These are phyloP conservation scores for Noccaea caerulescens DNA, from an alignment of 345 rosid species.

Conservation along the genomic window DNA sequence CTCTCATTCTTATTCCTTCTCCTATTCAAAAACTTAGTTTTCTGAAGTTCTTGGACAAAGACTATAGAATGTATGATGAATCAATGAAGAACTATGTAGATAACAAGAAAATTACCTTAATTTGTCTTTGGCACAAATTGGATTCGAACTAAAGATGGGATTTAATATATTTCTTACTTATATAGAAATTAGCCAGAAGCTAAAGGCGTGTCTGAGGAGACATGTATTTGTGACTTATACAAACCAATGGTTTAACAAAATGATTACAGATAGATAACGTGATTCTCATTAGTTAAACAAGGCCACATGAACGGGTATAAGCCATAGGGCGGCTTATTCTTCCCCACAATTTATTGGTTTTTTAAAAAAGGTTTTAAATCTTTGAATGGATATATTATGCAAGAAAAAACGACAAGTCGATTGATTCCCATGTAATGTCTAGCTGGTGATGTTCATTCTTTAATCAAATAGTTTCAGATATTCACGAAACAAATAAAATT, in stretches of 20 bases:
- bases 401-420: not conserved
- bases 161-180: not conserved
- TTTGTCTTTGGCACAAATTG: not conserved
- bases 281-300: not conserved
- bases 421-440: not conserved
- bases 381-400: not conserved
- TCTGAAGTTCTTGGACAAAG: conserved; percentile 1
- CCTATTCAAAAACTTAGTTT: not conserved
- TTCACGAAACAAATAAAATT: no score
- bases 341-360: not conserved
- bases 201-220: not conserved
- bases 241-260: not conserved
- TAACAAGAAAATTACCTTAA: not conserved
- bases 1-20: conserved; percentile 44
- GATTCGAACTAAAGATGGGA: conserved; percentile 9
- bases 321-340: not conserved
- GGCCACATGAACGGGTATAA: not conserved
- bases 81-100: not conserved
- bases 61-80: not conserved
- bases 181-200: not conserved
- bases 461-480: no score
- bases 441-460: not conserved
- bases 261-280: conserved; percentile 6
- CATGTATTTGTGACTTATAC: not conserved
- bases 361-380: not conserved